Base-by-base conservation (phyloP, 176 grass and related monocot genomes). In the Phragmites australis region DNA sequence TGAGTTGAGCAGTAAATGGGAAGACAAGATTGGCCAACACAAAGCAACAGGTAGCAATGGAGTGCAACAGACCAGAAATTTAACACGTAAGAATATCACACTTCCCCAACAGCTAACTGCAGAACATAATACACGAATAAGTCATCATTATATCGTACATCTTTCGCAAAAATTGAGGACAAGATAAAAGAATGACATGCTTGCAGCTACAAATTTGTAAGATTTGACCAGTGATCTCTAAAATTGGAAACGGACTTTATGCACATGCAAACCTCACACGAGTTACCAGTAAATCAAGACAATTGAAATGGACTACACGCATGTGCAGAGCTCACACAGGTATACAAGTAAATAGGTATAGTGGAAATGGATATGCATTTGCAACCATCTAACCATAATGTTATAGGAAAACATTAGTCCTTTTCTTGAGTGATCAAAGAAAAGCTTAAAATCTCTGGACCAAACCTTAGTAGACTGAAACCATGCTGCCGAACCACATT, bases 101-200 rank as follows among this genome's bases (percentile, higher is more conserved):
- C 82, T 81, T 85, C 82, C 22, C 87, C 87, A 77, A 85, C 71
- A 81, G 87, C 77, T 76, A 89, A 30, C 87, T 89, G 82, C 70
- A 85, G 30, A 89, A 68, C 58, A 72, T 25, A n/a, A 67, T 47
- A 53, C 11, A 84, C 0, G 19, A 56, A 52, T 77, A 21, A 72
- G 46, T 55, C 64, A 62, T 50, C 9, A 23, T 31, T 79, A 52
- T 58, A 29, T 68, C 14, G 14, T 55, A 82, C 31, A 59, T 49
- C 23, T 68, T 87, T 34, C 80, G 44, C 8, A 51, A 87, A 81
- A 67, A 31, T 13, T 17, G 48, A 50, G 6, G 10, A 66, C 0
- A 0, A 48, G 29, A 63, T 19, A 77, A 63, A 65, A 58, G 12
- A 59, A 23, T 32, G 19, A 14, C 12, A 37, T 23, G 78, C 3